Base-by-base conservation (phyloP, 164 flowering plant species). In the Magnolia sinica region DNA sequence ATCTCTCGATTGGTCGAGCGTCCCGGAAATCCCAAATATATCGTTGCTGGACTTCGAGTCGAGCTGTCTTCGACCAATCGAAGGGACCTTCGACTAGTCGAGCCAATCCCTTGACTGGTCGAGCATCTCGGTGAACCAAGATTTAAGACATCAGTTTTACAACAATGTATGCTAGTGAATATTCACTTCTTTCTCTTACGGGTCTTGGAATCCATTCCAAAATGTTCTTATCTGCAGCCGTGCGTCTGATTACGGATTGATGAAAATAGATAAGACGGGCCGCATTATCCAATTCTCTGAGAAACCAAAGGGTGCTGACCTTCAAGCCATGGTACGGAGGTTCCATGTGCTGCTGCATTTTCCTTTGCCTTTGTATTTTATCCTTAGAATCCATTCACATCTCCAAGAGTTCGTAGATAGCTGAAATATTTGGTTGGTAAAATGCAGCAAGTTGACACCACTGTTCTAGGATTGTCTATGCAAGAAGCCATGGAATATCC, bases 221-320 rank as follows among this genome's bases (percentile, higher is more conserved):
- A 58, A 70, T 73, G 52, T 66, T 63, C 70, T 74, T 79, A 18
- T 75, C 16, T 74, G 81, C 92, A 93, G 99, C 79, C 98, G 95
- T 71, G 99, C 99, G 74, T 94, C 98, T 67, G 97, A 94, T 73
- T 96, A 81, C 81, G 99, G 97, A 74, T 84, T 96, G 83, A 90
- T 96, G 96, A 96, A 94, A 87, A 91, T 94, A 16, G 89, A 90
- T 75, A 65, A 79, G 16, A 80, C 76, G 13, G 97, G 97, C 14
- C 90, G 93, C n/a, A 85, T 96, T 69, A 71, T 86, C 77, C 88
- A 96, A 5, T 96, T 96, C 78, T 81, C 96, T 9, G 98, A 96
- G 83, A 96, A 96, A 84, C 98, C 99, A 31, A 91, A 87, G 83
- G 97, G 99, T 19, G 71, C 88, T 66, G 88, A 86, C 50, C 87